phyloP scores from a whole-genome alignment of 345 rosid species.

The Melastoma malabathricum region DNA sequence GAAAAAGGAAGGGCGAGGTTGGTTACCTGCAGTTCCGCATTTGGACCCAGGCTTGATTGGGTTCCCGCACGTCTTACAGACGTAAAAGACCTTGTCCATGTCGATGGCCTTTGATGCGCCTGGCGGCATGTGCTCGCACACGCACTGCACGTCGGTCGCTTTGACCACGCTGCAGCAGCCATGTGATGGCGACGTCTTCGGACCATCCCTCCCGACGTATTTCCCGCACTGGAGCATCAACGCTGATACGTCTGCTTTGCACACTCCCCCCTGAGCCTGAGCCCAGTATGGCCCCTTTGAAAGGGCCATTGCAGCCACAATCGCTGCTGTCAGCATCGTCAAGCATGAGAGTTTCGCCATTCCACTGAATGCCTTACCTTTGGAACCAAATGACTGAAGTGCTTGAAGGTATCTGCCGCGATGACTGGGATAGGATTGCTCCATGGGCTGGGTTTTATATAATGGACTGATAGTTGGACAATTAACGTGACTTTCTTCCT shows the following conservation, averaged over 20 bases:
- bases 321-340: too few species aligned
- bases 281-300: too few species aligned
- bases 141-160: slow-evolving; percentile 18
- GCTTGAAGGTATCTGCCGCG: too few species aligned
- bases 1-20: too few species aligned
- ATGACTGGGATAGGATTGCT: too few species aligned
- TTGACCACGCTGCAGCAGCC: slow-evolving; percentile 15
- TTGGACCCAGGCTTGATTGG: slow-evolving; percentile 20
- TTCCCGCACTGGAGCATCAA: slow-evolving; percentile 8
- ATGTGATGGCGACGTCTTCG: slow-evolving; percentile 13
- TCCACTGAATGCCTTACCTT: too few species aligned
- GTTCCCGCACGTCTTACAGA: slow-evolving; percentile 28
- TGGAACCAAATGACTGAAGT: too few species aligned
- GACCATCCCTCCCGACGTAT: slow-evolving; percentile 9
- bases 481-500: too few species aligned
- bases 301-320: too few species aligned
- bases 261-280: background rate
- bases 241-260: slow-evolving; percentile 6
- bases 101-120: slow-evolving; percentile 15
- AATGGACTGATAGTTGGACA: too few species aligned
- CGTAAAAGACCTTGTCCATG: slow-evolving; percentile 30
- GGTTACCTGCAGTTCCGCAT: slow-evolving; percentile 23
- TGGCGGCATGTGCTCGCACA: slow-evolving; percentile 16
- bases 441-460: too few species aligned
- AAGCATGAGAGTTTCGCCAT: too few species aligned